These are phyloP conservation scores for Rhizoctonia solani DNA, from an alignment of 1,284 basidiomycete species.

Conservation along the genomic window DNA sequence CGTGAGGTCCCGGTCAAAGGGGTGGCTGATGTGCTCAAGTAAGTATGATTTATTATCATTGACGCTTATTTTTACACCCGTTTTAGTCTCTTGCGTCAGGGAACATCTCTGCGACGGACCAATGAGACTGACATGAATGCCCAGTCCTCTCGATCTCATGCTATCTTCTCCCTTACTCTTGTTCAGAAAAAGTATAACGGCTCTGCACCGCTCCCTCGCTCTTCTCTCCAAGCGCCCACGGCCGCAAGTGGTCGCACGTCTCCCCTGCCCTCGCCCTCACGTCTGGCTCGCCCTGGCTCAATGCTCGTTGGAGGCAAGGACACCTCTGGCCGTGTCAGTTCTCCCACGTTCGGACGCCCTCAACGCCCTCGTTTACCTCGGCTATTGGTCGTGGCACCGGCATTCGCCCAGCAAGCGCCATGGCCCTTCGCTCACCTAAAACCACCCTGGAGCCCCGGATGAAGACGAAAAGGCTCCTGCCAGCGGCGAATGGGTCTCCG, in stretches of 20 bases:
- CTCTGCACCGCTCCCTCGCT: conserved; percentile 65
- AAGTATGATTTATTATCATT: conserved; percentile 47
- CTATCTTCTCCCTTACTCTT: conserved; percentile 95
- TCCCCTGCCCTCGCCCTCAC: conserved; percentile 75
- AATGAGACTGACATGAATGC: conserved; percentile 99
- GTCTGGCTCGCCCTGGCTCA: conserved; percentile 75
- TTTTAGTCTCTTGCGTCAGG: conserved; percentile 76
- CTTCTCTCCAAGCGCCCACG: conserved; percentile 48
- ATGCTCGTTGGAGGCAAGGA: conserved; percentile 50
- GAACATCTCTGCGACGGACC: conserved; percentile 87
- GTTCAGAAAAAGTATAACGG: conserved; percentile 83
- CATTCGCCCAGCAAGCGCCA: conserved; percentile 73
- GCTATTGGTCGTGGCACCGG: conserved; percentile 64
- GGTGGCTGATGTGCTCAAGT: conserved; percentile 89
- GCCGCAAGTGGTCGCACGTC: conserved; percentile 47
- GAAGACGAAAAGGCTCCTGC: conserved; percentile 58
- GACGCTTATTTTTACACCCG: conserved; percentile 18
- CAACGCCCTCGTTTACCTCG: conserved; percentile 72
- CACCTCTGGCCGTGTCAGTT: conserved; percentile 59
- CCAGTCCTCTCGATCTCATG: conserved; percentile 96
- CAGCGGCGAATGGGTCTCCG: conserved; percentile 84
- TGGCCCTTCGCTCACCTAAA: conserved; percentile 52
- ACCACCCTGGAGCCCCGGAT: conserved; percentile 49
- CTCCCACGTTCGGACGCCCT: conserved; percentile 75
- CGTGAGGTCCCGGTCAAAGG: conserved; percentile 86